phyloP scores from a whole-genome alignment of 257 asterid species.

The Solanum pinnatisectum region DNA sequence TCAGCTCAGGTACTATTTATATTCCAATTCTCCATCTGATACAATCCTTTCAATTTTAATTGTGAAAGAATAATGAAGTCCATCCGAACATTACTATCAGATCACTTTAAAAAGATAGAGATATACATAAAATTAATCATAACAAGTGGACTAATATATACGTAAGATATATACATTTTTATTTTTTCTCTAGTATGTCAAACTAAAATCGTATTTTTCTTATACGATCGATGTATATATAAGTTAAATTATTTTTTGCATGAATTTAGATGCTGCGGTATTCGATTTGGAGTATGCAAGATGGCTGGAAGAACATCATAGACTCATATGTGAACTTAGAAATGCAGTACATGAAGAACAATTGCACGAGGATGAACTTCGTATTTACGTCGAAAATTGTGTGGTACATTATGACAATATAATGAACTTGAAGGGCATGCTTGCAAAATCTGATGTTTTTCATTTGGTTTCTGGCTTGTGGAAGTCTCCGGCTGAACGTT shows the following conservation, averaged over 20 bases:
- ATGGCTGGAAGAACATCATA: slow-evolving; percentile 83
- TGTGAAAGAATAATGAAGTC: not conserved
- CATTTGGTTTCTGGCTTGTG: slow-evolving; percentile 79
- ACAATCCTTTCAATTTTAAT: not conserved
- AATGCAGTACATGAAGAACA: slow-evolving; percentile 47
- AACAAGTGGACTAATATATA: not conserved
- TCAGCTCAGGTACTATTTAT: slow-evolving; percentile 38
- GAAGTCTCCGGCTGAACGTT: slow-evolving; percentile 88
- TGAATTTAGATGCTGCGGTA: slow-evolving; percentile 31
- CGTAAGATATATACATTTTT: not conserved
- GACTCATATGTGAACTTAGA: slow-evolving; percentile 59
- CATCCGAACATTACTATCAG: not conserved
- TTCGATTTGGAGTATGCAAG: slow-evolving; percentile 76
- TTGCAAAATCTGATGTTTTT: slow-evolving; percentile 55
- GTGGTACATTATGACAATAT: slow-evolving; percentile 56
- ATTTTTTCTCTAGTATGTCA: not conserved
- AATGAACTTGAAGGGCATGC: slow-evolving; percentile 45
- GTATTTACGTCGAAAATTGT: slow-evolving; percentile 43
- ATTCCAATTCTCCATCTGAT: not conserved
- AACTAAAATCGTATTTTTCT: not conserved
- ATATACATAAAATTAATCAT: not conserved
- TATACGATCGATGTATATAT: not conserved
- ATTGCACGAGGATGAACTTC: slow-evolving; percentile 59
- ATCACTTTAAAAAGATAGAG: not conserved
- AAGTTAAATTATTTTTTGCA: not conserved